Conservation (phyloP, 139 green algal genomes). For the Edaphochlamys debaryana region DNA sequence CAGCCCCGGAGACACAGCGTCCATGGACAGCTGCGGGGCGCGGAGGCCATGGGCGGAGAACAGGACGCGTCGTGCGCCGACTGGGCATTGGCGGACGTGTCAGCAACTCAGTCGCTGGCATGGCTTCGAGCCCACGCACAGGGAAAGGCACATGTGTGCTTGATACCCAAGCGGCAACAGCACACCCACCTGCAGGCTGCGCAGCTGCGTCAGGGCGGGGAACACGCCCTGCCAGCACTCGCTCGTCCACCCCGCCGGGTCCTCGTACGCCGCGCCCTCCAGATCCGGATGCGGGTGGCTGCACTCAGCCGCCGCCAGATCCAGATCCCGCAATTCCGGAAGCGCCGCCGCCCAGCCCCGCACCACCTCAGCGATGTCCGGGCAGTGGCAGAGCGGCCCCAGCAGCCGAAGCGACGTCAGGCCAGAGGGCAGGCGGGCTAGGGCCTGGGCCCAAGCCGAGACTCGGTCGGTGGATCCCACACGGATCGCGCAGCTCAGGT, state of each 20-base stretch:
- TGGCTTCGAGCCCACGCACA: no score
- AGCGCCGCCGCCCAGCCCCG: not conserved
- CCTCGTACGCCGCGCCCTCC: not conserved
- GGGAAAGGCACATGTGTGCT: no score
- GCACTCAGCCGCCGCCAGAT: constrained; percentile 11
- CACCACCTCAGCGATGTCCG: constrained; percentile 8
- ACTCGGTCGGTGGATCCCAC: not conserved
- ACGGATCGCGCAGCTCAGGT: not conserved
- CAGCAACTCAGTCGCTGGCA: no score
- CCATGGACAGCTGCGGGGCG: constrained; percentile 6
- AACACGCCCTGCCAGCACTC: constrained; percentile 6
- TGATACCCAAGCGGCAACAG: no score
- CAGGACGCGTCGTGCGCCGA: no score
- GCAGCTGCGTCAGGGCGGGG: constrained; percentile 5
- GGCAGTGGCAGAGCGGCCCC: constrained; percentile 16
- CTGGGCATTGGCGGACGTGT: no score
- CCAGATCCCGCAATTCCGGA: not conserved
- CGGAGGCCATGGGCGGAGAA: no score
- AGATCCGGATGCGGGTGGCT: constrained; percentile 15
- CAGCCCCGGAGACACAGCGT: not conserved
- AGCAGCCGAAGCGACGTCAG: constrained; percentile 15
- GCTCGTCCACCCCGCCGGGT: constrained; percentile 7
- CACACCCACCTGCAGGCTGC: not conserved
- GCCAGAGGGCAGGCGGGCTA: not conserved
- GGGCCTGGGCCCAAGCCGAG: not conserved